A percentile compares a stretch with the other conserved stretches of the same genome.
These are phyloP conservation scores for Colletotrichum chrysophilum DNA, from an alignment of 2,329 filamentous ascomycete species.

Conservation along the genomic window DNA sequence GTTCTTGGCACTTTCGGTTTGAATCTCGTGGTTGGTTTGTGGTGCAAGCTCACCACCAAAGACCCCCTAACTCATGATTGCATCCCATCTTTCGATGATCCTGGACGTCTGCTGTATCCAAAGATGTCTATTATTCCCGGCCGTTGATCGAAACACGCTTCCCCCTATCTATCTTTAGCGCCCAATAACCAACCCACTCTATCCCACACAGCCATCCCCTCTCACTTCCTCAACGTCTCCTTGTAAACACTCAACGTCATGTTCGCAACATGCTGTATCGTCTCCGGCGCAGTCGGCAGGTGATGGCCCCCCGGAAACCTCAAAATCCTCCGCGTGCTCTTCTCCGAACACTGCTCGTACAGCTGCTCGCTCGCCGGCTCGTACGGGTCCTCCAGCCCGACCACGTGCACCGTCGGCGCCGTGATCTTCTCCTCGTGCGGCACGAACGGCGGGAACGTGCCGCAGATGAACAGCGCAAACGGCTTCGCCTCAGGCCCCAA, in stretches of 20 bases:
- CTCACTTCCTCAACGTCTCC: background rate
- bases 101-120: background rate
- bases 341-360: background rate
- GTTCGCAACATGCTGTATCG: slow-evolving; percentile 1
- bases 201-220: background rate
- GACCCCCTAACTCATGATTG: background rate
- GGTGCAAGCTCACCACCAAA: background rate
- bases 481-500: background rate
- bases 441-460: slow-evolving; percentile 14
- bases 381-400: slow-evolving; percentile 11
- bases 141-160: background rate
- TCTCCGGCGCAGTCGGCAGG: slow-evolving; percentile 4
- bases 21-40: background rate
- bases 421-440: background rate
- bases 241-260: slow-evolving; percentile 3
- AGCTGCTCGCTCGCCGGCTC: slow-evolving; percentile 5
- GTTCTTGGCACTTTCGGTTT: background rate
- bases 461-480: slow-evolving; percentile 15
- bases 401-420: slow-evolving; percentile 5
- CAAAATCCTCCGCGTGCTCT: background rate
- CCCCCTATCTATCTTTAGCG: background rate
- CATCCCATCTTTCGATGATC: background rate
- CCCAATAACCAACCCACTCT: background rate
- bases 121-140: background rate
- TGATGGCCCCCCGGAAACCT: slow-evolving; percentile 10